A percentile compares a stretch with the other conserved stretches of the same genome.
Conservation (phyloP, 208 protist genomes). For the Trypanosoma avium region DNA sequence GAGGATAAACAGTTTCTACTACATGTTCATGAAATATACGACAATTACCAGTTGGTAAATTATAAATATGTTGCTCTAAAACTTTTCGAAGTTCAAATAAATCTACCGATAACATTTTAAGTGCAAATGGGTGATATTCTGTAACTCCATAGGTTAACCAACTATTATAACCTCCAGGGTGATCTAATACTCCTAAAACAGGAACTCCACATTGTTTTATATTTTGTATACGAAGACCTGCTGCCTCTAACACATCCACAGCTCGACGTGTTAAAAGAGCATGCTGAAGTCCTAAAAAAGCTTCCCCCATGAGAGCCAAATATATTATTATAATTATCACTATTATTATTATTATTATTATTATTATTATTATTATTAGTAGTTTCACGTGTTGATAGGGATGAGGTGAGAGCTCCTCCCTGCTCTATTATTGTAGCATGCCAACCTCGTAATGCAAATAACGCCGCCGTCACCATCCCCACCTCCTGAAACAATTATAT, state of each 20-base stretch:
- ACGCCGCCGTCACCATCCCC: slow-evolving; percentile 58
- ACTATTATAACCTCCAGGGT: slow-evolving; percentile 84
- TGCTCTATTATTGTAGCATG: slow-evolving; percentile 86
- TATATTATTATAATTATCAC: neutral
- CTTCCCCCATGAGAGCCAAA: slow-evolving; percentile 8
- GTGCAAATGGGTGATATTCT: slow-evolving; percentile 83
- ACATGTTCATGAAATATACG: slow-evolving; percentile 81
- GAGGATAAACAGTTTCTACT: slow-evolving; percentile 78
- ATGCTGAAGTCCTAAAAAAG: slow-evolving; percentile 71
- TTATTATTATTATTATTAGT: neutral
- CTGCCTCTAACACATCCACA: slow-evolving; percentile 66
- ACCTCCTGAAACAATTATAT: slow-evolving; percentile 86
- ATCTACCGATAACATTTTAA: slow-evolving; percentile 83
- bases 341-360: neutral
- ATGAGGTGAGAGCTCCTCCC: too few relatives aligned
- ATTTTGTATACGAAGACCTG: slow-evolving; percentile 52
- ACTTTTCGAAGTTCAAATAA: slow-evolving; percentile 53
- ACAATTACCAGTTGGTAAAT: slow-evolving; percentile 48
- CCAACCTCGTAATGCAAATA: slow-evolving; percentile 82
- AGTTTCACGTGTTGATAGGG: too few relatives aligned
- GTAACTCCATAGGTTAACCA: slow-evolving; percentile 75
- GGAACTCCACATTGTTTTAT: slow-evolving; percentile 53
- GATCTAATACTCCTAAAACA: slow-evolving; percentile 80
- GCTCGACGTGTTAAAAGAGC: slow-evolving; percentile 78
- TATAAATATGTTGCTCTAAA: slow-evolving; percentile 57